Percentiles rank a stretch among this genome's conserved stretches.
Conservation (phyloP, 2,329 filamentous ascomycete species). For the Diaporthe amygdali region DNA sequence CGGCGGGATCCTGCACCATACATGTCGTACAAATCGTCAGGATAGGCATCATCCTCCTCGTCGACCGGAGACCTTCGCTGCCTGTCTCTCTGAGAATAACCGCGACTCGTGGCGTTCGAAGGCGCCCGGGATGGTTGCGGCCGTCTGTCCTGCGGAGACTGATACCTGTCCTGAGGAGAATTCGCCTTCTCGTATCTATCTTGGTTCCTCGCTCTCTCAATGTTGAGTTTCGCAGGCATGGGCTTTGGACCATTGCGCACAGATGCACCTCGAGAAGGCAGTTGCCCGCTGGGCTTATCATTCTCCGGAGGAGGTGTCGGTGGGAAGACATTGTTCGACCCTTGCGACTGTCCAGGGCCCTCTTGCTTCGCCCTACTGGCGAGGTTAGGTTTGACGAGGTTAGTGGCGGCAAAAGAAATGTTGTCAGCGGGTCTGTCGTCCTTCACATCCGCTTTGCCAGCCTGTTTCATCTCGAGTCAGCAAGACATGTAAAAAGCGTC, state of each 20-base stretch:
- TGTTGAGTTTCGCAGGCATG: slow-evolving; percentile 67
- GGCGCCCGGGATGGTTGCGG: slow-evolving; percentile 48
- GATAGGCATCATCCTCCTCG: slow-evolving; percentile 67
- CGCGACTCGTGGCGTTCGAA: slow-evolving; percentile 50
- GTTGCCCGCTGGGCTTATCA: slow-evolving; percentile 59
- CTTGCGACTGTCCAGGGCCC: slow-evolving; percentile 45
- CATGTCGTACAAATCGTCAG: slow-evolving; percentile 74
- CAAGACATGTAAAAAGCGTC: background rate
- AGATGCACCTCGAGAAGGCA: slow-evolving; percentile 61
- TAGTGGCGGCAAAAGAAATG: slow-evolving; percentile 90
- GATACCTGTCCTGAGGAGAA: slow-evolving; percentile 46
- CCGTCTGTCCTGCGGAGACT: slow-evolving; percentile 31
- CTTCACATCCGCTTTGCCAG: slow-evolving; percentile 59
- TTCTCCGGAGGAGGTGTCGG: slow-evolving; percentile 97
- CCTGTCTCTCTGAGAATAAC: slow-evolving; percentile 47
- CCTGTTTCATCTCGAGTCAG: background rate
- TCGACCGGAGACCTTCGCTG: slow-evolving; percentile 46
- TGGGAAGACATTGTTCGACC: slow-evolving; percentile 81
- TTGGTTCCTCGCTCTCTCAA: slow-evolving; percentile 58
- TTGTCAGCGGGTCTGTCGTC: slow-evolving; percentile 85
- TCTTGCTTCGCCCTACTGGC: slow-evolving; percentile 83
- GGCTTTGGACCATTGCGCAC: slow-evolving; percentile 67
- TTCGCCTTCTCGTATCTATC: slow-evolving; percentile 60
- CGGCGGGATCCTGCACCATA: slow-evolving; percentile 45
- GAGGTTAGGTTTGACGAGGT: slow-evolving; percentile 87